Evolutionary conservation across 2,329 filamentous ascomycete genomes (phyloP), one percentile per base, ranked within the genome.

Genomic region (Biscogniauxia mediterranea): DNA sequence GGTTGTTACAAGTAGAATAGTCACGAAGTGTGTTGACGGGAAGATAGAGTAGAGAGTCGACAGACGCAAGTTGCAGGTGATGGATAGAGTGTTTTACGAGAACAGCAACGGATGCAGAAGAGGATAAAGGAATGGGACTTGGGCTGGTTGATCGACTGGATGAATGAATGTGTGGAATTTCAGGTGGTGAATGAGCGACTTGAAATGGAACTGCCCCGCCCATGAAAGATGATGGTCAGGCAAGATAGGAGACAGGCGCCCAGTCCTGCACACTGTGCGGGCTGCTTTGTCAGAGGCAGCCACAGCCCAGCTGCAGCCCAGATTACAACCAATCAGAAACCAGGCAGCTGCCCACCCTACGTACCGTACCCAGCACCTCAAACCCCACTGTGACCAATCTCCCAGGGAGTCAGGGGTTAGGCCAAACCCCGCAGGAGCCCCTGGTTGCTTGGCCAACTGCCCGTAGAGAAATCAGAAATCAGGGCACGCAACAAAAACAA

Each of bases 21-120:
- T 60, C 56, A 52, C 57, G 61, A 65, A 66, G 56, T 46, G 38
- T 46, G 38, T n/a, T 46, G 38, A 46, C 38, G 61, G 57, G 70
- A 69, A 66, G 65, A 69, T 69, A 72, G 69, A 68, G 67, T 66
- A 70, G 66, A 62, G 64, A 57, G 57, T 69, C 70, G 73, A 73
- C 67, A 61, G 64, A 73, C 70, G 71, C 56, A 46, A 54, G 64
- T 62, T 63, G 59, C 56, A 65, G 58, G 57, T 55, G 65, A 61
- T 59, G 61, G 46, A 52, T 60, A 56, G 53, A 54, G 55, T 55
- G 20, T n/a, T 46, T 46, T 46, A 57, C 55, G 55, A 28, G 54
- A 60, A 62, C 52, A 59, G 61, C 61, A 67, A 66, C 60, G 61
- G 67, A 65, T 59, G 63, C 60, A 70, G 66, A 58, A 62, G 55